Evolutionary conservation across 2,329 filamentous ascomycete genomes (phyloP).

Genomic region (Bipolaris bicolor): DNA sequence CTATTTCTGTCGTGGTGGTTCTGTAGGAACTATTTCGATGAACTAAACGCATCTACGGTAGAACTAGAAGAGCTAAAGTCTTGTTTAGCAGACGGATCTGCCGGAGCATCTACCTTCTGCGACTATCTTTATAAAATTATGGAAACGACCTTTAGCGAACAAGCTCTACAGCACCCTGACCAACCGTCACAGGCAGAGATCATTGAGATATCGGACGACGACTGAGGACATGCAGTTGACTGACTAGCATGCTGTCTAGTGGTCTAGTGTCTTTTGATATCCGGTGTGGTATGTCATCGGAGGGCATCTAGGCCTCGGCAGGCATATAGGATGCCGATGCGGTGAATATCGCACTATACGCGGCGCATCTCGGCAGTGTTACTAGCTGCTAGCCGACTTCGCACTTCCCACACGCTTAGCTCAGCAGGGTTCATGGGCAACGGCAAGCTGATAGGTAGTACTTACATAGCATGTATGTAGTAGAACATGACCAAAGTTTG

Average conservation of each 20-base stretch:
- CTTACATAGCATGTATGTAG: background rate
- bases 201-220: slow-evolving; percentile 39
- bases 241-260: background rate
- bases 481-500: background rate
- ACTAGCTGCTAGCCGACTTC: background rate
- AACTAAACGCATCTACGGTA: slow-evolving; percentile 7
- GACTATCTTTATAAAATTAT: slow-evolving; percentile 35
- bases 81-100: slow-evolving; percentile 16
- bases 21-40: slow-evolving; percentile 26
- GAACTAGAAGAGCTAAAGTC: slow-evolving; percentile 27
- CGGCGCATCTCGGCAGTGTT: slow-evolving; percentile 15
- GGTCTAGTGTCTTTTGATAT: background rate
- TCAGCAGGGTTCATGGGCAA: background rate
- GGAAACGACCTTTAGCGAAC: slow-evolving; percentile 32
- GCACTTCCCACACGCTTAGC: no score
- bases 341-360: slow-evolving; percentile 4
- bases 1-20: slow-evolving; percentile 48
- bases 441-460: background rate
- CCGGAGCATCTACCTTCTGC: slow-evolving; percentile 30
- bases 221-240: slow-evolving; percentile 6
- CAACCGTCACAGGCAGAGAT: slow-evolving; percentile 36
- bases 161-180: slow-evolving; percentile 27
- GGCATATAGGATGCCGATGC: slow-evolving; percentile 5
- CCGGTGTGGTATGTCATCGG: background rate
- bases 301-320: slow-evolving; percentile 8